Evolutionary conservation across 208 protist species (phyloP).

Genomic region (Trichomonas tenax): DNA sequence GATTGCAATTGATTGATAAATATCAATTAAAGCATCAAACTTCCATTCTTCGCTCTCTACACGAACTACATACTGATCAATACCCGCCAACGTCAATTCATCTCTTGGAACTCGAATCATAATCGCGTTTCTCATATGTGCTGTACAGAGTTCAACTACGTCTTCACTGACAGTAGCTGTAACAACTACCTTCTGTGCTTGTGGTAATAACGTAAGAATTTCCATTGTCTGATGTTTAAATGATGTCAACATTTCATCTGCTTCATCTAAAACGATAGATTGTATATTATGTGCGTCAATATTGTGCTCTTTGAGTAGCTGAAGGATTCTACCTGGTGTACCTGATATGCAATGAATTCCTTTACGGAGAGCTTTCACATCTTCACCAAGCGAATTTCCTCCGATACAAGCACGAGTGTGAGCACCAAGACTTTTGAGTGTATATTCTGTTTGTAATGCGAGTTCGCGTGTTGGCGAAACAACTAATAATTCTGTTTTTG

Average conservation of each 20-base stretch:
- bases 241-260: conserved; percentile 87
- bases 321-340: conserved; percentile 43
- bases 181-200: conserved; percentile 67
- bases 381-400: conserved; percentile 75
- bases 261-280: conserved; percentile 90
- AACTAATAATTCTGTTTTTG: background rate
- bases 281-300: conserved; percentile 56
- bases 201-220: background rate
- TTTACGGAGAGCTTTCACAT: conserved; percentile 67
- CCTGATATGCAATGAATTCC: conserved; percentile 67
- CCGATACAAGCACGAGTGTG: conserved; percentile 52
- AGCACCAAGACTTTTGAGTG: background rate
- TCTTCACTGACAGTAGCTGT: conserved; percentile 91
- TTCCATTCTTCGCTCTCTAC: conserved; percentile 82
- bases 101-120: conserved; percentile 93
- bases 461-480: conserved; percentile 21
- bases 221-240: background rate
- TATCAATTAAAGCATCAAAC: conserved; percentile 78
- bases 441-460: background rate
- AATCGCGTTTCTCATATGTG: conserved; percentile 90
- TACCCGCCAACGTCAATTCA: conserved; percentile 51
- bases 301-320: conserved; percentile 72
- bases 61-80: conserved; percentile 95
- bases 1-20: conserved; percentile 63
- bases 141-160: conserved; percentile 84